Evolutionary conservation across 2,329 filamentous ascomycete species (phyloP).

Genomic region (Ambrosiella beaveri): DNA sequence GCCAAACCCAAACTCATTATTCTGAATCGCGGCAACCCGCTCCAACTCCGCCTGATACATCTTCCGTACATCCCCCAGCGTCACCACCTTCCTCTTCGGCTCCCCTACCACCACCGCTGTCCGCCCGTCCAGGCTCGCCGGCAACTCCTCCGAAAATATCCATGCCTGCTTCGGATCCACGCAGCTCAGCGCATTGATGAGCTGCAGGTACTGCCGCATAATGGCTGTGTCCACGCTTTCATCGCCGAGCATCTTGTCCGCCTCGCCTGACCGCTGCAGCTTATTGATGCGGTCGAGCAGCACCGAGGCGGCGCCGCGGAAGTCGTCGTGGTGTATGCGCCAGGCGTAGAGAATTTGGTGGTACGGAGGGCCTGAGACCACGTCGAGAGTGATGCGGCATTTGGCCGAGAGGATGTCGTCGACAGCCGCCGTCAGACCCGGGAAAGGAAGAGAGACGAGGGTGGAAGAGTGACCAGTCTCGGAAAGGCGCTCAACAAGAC

Average conservation of each 20-base stretch:
- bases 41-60: constrained; percentile 86
- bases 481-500: constrained; percentile 53
- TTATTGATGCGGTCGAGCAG: constrained; percentile 47
- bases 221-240: constrained; percentile 46
- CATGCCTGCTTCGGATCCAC: constrained; percentile 69
- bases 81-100: constrained; percentile 59
- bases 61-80: constrained; percentile 67
- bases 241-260: constrained; percentile 39
- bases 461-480: constrained; percentile 46
- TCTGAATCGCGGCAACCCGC: constrained; percentile 69
- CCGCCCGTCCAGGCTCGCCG: constrained; percentile 7
- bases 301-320: constrained; percentile 56
- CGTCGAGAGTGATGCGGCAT: constrained; percentile 50
- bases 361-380: constrained; percentile 55
- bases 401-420: constrained; percentile 61
- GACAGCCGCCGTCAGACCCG: constrained; percentile 58
- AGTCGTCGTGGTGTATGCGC: constrained; percentile 69
- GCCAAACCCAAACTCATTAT: constrained; percentile 70
- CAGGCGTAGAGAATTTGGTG: constrained; percentile 85
- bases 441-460: constrained; percentile 62
- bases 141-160: constrained; percentile 41
- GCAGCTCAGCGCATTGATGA: constrained; percentile 85
- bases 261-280: constrained; percentile 26
- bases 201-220: constrained; percentile 63
- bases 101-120: constrained; percentile 13